phyloP scores from a whole-genome alignment of 2,329 filamentous ascomycete genomes.

The Beauveria bassiana region DNA sequence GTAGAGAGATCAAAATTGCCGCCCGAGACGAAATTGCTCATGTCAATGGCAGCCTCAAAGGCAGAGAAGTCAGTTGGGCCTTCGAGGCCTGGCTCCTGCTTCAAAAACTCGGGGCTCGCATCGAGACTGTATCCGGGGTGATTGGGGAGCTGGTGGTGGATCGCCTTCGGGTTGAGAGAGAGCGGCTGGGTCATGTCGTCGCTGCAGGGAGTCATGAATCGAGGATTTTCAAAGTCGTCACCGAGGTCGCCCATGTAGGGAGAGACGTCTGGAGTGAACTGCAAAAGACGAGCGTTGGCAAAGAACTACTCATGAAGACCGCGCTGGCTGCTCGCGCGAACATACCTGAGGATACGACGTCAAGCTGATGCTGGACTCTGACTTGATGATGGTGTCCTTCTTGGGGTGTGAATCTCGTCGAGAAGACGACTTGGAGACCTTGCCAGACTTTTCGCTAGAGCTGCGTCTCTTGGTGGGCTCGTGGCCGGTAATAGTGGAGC shows the following conservation, averaged over 20 bases:
- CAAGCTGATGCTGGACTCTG: conserved; percentile 26
- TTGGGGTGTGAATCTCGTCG: conserved; percentile 27
- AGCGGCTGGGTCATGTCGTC: conserved; percentile 34
- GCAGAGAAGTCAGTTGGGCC: conserved; percentile 30
- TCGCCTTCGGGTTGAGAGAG: conserved; percentile 19
- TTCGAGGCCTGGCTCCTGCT: conserved; percentile 20
- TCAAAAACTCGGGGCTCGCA: conserved; percentile 20
- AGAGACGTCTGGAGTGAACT: conserved; percentile 33
- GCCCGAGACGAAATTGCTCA: conserved; percentile 27
- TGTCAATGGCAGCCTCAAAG: conserved; percentile 33
- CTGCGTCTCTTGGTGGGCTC: conserved; percentile 42
- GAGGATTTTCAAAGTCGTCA: conserved; percentile 27
- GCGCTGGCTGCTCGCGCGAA: conserved; percentile 26
- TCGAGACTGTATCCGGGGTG: conserved; percentile 15
- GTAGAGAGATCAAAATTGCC: conserved; percentile 23
- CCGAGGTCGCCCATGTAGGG: conserved; percentile 28
- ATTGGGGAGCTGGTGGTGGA: background rate
- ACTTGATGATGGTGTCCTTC: conserved; percentile 32
- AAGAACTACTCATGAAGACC: conserved; percentile 19
- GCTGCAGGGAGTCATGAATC: conserved; percentile 47
- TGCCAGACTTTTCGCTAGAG: conserved; percentile 31
- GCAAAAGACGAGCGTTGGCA: conserved; percentile 21
- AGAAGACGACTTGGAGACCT: conserved; percentile 32
- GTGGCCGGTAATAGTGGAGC: conserved; percentile 36
- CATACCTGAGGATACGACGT: conserved; percentile 24